These are phyloP conservation scores for Fraxinus americana DNA, from an alignment of 257 asterid genomes.

Conservation along the genomic window DNA sequence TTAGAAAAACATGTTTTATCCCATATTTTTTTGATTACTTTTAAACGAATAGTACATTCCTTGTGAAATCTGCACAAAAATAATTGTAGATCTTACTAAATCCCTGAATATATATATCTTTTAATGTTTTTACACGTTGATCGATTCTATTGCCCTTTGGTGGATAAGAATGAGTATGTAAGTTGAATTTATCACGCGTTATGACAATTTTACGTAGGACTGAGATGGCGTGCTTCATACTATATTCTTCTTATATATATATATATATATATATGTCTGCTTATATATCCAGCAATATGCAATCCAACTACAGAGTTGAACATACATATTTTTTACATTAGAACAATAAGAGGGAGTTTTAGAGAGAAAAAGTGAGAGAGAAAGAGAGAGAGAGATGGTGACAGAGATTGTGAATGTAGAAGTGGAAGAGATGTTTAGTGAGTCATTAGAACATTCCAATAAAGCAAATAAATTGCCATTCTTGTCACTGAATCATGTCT, in stretches of 20 bases:
- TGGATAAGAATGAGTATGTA: neutral
- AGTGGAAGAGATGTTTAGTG: neutral
- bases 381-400: neutral
- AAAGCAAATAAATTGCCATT: neutral
- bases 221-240: neutral
- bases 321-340: too few species aligned
- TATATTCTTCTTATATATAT: too few species aligned
- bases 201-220: neutral
- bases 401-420: neutral
- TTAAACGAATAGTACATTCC: neutral
- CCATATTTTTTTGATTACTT: too few species aligned
- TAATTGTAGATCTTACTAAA: neutral
- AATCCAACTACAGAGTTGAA: too few species aligned
- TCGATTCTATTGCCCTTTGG: too few species aligned
- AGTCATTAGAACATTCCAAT: neutral
- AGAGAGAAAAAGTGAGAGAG: neutral
- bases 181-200: neutral
- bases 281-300: too few species aligned
- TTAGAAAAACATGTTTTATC: too few species aligned
- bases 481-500: slow-evolving; percentile 35
- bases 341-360: neutral
- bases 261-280: neutral
- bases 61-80: neutral
- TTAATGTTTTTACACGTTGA: neutral
- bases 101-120: neutral